Percentiles rank a stretch among this genome's conserved stretches.
phyloP scores from a whole-genome alignment of 352 stramenopile genomes.

The Globisporangium paddicum region DNA sequence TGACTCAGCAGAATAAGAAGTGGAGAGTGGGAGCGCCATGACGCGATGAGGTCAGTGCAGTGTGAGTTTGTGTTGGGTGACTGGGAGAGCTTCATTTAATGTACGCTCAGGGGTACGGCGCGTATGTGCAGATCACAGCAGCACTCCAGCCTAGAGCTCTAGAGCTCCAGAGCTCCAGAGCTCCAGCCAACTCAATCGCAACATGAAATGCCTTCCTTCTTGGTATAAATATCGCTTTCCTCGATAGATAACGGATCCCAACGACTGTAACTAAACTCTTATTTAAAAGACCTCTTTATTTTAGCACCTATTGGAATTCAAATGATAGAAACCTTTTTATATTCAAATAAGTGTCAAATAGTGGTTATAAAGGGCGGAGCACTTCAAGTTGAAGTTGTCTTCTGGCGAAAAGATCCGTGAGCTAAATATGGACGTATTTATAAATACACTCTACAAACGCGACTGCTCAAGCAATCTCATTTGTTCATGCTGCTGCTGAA shows the following conservation, averaged over 20 bases:
- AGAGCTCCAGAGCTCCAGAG: too few relatives aligned
- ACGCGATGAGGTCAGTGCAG: neutral
- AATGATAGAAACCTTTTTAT: neutral
- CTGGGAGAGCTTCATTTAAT: too few relatives aligned
- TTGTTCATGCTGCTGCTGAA: too few relatives aligned
- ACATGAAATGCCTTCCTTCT: too few relatives aligned
- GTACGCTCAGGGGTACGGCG: neutral
- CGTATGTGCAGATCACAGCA: too few relatives aligned
- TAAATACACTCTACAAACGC: neutral
- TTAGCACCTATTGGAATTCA: neutral
- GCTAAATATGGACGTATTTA: neutral
- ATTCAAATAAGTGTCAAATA: neutral
- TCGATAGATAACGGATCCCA: too few relatives aligned
- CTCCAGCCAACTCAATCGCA: too few relatives aligned
- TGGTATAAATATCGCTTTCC: too few relatives aligned
- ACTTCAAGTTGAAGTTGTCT: neutral
- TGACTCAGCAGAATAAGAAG: slow-evolving; percentile 1
- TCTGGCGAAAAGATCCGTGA: neutral
- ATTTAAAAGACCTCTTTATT: neutral
- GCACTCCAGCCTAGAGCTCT: too few relatives aligned
- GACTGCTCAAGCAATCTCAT: neutral
- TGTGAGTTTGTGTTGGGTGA: too few relatives aligned
- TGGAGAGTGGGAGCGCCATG: neutral
- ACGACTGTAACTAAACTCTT: too few relatives aligned
- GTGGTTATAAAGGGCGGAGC: neutral